Evolutionary conservation across 805 yeast genomes (phyloP), one percentile per base, ranked within the genome.

Genomic region (Kregervanrija delftensis): DNA sequence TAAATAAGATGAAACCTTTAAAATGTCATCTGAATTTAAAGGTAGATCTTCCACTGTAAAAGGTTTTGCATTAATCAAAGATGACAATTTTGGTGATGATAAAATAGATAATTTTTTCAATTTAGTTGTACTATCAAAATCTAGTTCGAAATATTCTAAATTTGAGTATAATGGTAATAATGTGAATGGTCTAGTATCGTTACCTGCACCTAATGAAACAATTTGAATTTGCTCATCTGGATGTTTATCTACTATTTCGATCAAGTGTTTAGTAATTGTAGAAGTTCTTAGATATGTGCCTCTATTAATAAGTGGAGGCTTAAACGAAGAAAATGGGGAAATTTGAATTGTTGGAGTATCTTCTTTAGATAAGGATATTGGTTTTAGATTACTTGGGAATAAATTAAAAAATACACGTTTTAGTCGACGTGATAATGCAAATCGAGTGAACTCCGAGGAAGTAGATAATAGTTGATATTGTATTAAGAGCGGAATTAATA

Each of bases 121-220:
- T 46, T 61, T 63, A 6, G 72, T 70, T 12, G 81, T 72, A 35
- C 65, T 74, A 9, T 73, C 73, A 55, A 84, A 83, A 60, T 85
- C 95, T 16, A 82, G 56, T 56, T 85, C 95, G 48, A 73, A 68
- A 53, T 79, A 79, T 2, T 53, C 55, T 32, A 81, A 49, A 35
- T 54, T 47, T 10, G 51, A 33, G 39, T 64, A 42, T 5, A 59
- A 39, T 6, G 64, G 56, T 35, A 84, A 59, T 12, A 79, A 48
- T 9, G 68, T 60, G 57, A 85, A 83, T 12, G 75, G 72, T 43
- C 91, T 59, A 0, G 93, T 83, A 54, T 86, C 95, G 12, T 86
- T 81, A 5, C 95, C 95, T 2, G 90, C 82, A 0, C 95, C 95
- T n/a, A 85, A 57, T 1, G 88, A 82, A 1, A 86, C 64, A 12